These are phyloP conservation scores for Prunus kanzakura DNA, from an alignment of 306 rosid species.

Conservation along the genomic window DNA sequence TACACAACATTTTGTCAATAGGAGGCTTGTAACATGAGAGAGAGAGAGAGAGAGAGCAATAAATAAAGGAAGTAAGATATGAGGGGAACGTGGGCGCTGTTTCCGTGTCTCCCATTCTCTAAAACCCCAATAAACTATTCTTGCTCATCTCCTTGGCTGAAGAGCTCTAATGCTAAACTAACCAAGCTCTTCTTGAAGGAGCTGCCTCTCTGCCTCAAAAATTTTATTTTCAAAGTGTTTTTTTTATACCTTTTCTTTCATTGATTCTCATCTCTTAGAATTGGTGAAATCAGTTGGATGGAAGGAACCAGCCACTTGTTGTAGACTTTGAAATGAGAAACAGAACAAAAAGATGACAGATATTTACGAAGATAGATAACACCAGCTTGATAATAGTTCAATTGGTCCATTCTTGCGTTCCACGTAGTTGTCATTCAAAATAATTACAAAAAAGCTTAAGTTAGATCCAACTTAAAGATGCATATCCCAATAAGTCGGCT, in stretches of 20 bases:
- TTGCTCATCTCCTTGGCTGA: constrained; percentile 81
- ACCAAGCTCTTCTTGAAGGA: constrained; percentile 53
- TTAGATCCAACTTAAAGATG: constrained; percentile 11
- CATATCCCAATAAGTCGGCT: constrained; percentile 8
- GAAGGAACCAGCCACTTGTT: constrained; percentile 34
- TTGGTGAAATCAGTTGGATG: constrained; percentile 30
- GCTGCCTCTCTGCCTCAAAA: constrained; percentile 37
- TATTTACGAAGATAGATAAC: neutral
- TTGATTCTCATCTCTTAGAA: constrained; percentile 43
- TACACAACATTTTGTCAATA: constrained; percentile 47
- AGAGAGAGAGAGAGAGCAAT: constrained; percentile 33
- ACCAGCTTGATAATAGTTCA: neutral
- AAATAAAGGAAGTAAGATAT: constrained; percentile 42
- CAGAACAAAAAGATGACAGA: neutral
- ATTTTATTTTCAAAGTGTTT: neutral
- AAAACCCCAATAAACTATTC: constrained; percentile 30
- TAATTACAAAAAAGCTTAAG: neutral
- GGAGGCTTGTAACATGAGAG: constrained; percentile 22
- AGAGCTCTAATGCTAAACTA: constrained; percentile 78
- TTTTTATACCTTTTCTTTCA: constrained; percentile 11
- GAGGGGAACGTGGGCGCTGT: constrained; percentile 98
- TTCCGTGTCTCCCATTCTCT: constrained; percentile 90
- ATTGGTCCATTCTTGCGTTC: neutral
- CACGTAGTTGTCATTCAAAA: neutral
- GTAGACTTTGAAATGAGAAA: constrained; percentile 31